Conservation (phyloP, 2,329 filamentous ascomycete genomes). For the Emydomyces testavorans region DNA sequence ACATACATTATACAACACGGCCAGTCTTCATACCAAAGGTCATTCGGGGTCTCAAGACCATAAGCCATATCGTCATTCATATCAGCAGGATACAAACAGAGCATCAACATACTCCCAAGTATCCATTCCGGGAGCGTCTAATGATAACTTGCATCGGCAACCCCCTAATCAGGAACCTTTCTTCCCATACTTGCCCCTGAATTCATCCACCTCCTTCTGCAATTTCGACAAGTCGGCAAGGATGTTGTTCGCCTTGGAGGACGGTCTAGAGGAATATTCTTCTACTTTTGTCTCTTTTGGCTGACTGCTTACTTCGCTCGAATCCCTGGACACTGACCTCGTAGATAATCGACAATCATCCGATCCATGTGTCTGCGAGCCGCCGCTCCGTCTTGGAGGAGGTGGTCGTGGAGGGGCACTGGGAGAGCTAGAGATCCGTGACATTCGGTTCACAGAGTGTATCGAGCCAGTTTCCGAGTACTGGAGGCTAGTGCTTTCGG, state of each 20-base stretch:
- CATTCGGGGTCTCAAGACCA: no score
- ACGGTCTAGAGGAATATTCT: conserved; percentile 22
- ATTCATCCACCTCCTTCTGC: conserved; percentile 62
- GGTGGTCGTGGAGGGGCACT: conserved; percentile 36
- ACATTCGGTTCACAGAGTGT: conserved; percentile 15
- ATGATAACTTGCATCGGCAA: no score
- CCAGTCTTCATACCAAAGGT: no score
- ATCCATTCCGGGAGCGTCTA: no score
- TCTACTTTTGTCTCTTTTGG: background rate
- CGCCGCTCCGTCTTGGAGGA: conserved; percentile 38
- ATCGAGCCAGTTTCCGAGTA: conserved; percentile 9
- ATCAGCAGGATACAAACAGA: no score
- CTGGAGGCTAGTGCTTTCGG: conserved; percentile 3
- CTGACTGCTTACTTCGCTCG: background rate
- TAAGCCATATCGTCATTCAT: no score
- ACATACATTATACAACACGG: no score
- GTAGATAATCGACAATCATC: conserved; percentile 27
- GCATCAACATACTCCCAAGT: no score
- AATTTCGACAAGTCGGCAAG: conserved; percentile 60
- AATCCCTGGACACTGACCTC: conserved; percentile 19
- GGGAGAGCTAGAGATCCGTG: conserved; percentile 23
- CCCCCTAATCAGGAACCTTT: no score
- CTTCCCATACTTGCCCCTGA: conserved; percentile 28
- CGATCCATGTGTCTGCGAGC: conserved; percentile 28
- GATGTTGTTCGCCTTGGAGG: conserved; percentile 45